phyloP scores from a whole-genome alignment of 345 rosid species.

The Eucalyptus albens region DNA sequence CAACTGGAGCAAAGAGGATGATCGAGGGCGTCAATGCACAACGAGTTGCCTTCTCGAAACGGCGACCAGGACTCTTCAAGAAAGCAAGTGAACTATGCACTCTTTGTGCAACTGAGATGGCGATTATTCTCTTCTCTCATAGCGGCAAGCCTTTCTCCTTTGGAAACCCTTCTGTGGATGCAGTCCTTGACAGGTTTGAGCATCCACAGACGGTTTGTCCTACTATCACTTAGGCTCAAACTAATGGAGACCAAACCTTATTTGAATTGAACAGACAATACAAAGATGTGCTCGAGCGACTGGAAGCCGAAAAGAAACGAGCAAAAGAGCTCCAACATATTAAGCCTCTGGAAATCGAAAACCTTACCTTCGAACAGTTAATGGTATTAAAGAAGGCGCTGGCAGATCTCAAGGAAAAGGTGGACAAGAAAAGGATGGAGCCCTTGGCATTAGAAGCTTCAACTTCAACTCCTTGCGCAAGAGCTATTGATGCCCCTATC shows the following conservation, averaged over 20 bases:
- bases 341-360: not conserved
- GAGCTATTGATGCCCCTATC: not conserved
- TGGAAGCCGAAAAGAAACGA: slow-evolving; percentile 13
- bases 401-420: not conserved
- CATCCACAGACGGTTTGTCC: not conserved
- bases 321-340: slow-evolving; percentile 2
- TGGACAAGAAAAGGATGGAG: not conserved
- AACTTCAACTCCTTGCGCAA: too few species aligned
- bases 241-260: not conserved
- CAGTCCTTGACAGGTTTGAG: slow-evolving; percentile 18
- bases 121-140: slow-evolving; percentile 49
- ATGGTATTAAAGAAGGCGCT: not conserved
- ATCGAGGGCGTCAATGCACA: not conserved
- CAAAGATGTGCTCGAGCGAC: slow-evolving; percentile 1
- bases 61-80: slow-evolving; percentile 44
- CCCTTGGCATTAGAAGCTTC: not conserved
- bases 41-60: slow-evolving; percentile 51
- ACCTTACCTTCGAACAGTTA: not conserved
- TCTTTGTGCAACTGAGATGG: slow-evolving; percentile 34
- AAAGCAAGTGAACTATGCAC: slow-evolving; percentile 41
- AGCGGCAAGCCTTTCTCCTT: slow-evolving; percentile 45
- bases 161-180: slow-evolving; percentile 35
- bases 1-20: not conserved
- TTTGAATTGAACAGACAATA: not conserved
- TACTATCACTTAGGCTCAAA: not conserved